Evolutionary conservation across 108 stramenopile genomes (phyloP), one percentile per base, ranked within the genome.

Genomic region (Cyclotella baltica): DNA sequence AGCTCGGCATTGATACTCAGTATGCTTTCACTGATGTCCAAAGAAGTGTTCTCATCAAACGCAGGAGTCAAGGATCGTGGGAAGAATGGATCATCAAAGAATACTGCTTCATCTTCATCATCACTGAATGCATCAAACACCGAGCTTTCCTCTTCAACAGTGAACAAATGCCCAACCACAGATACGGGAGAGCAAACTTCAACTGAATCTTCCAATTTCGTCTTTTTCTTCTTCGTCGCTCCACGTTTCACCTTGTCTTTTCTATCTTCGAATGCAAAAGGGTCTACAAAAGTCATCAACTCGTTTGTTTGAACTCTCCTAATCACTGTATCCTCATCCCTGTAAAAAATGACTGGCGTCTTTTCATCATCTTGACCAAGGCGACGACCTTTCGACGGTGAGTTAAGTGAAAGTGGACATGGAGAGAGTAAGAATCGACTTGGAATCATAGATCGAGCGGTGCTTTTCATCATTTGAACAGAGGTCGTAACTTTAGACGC

Each of bases 71-170:
- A 46, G 6, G 40, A 64, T 27, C 63, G 63, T 25, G 63, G 63
- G 40, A 64, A 64, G 43, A 64, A 64, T 3, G 63, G 37, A 46
- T 64, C 63, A 64, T 64, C 43, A 22, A 64, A 64, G 13, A 64
- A 47, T 8, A 64, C 38, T 13, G 43, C 43, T 3, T 64, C 63
- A n/a, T 64, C 63, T 22, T 43, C 25, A 18, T 64, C 63, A 27
- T 64, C 63, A 43, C 63, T 64, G 27, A 8, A 40, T 18, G 25
- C 46, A 8, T 29, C 43, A 28, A 47, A 46, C 10, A 64, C 20
- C 0, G 63, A 64, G 11, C 43, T 5, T 64, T 64, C 63, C 22
- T 64, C 63, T 33, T 64, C 40, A 8, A 64, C 63, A 22, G 63
- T 64, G 25, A 47, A 64, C 43, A 64, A 64, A 5, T 23, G 25